A percentile compares a stretch with the other conserved stretches of the same genome.
These are phyloP conservation scores for Nitzschia palea DNA, from an alignment of 108 stramenopile genomes.

Conservation along the genomic window DNA sequence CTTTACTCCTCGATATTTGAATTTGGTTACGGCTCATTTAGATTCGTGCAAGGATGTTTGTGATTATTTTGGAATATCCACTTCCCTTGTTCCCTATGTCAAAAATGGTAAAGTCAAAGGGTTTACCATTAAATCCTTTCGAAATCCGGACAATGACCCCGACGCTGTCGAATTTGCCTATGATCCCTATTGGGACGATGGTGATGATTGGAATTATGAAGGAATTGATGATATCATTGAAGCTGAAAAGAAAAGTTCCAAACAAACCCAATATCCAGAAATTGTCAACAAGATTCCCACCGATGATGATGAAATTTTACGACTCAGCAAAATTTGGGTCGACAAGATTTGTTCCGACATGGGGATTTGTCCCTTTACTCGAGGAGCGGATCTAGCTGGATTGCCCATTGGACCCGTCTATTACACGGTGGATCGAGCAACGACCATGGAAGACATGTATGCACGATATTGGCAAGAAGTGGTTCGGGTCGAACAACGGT, in stretches of 20 bases:
- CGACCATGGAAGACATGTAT: slow-evolving; percentile 88
- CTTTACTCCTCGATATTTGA: slow-evolving; percentile 51
- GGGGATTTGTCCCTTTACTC: slow-evolving; percentile 95
- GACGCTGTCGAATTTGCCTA: slow-evolving; percentile 66
- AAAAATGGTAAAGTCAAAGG: slow-evolving; percentile 42
- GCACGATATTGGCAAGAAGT: slow-evolving; percentile 91
- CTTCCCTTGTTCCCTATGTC: slow-evolving; percentile 56
- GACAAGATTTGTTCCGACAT: slow-evolving; percentile 85
- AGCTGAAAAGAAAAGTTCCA: slow-evolving; percentile 31
- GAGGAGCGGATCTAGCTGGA: slow-evolving; percentile 74
- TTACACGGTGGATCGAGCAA: slow-evolving; percentile 76
- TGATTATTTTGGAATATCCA: slow-evolving; percentile 77
- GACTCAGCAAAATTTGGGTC: slow-evolving; percentile 72
- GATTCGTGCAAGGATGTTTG: slow-evolving; percentile 88
- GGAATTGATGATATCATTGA: slow-evolving; percentile 46
- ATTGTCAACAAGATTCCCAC: slow-evolving; percentile 65
- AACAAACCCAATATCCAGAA: slow-evolving; percentile 41
- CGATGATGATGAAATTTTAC: slow-evolving; percentile 64
- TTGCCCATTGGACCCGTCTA: slow-evolving; percentile 88
- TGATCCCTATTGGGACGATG: slow-evolving; percentile 90
- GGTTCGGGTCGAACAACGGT: slow-evolving; percentile 58
- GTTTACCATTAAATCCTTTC: slow-evolving; percentile 74
- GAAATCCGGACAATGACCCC: slow-evolving; percentile 54
- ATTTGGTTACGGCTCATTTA: slow-evolving; percentile 71
- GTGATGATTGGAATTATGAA: slow-evolving; percentile 73